Conservation (phyloP, 2,329 filamentous ascomycete genomes). For the Cordyceps tenuipes region DNA sequence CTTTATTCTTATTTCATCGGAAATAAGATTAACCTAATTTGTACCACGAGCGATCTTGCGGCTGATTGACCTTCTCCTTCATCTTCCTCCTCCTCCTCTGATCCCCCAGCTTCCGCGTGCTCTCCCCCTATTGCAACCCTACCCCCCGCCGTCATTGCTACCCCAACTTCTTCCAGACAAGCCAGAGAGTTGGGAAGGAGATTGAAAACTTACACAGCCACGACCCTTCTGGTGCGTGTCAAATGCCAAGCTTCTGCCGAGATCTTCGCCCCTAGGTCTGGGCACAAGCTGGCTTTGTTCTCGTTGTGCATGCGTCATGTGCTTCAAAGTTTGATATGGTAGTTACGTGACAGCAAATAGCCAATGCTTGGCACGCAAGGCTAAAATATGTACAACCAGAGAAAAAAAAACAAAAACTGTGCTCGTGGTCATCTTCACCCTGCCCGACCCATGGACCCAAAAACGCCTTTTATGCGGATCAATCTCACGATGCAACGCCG, state of each 20-base stretch:
- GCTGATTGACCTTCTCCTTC: background rate
- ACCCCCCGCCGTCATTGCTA: background rate
- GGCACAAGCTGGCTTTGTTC: background rate
- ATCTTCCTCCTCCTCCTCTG: no score
- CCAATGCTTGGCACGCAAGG: constrained; percentile 9
- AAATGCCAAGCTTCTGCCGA: background rate
- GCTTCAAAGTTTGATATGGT: background rate
- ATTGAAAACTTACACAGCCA: background rate
- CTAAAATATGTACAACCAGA: constrained; percentile 8
- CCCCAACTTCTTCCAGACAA: background rate
- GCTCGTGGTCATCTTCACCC: background rate
- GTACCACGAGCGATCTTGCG: background rate
- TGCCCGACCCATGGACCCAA: constrained; percentile 1
- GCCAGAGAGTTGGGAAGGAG: background rate
- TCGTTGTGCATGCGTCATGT: constrained; percentile 6
- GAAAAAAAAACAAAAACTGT: constrained; percentile 1
- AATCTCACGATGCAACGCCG: constrained; percentile 5
- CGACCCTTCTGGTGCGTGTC: background rate
- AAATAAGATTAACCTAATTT: background rate
- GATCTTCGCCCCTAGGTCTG: background rate
- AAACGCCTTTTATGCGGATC: constrained; percentile 7
- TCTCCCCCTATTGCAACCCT: background rate
- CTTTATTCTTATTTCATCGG: background rate
- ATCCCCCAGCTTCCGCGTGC: background rate
- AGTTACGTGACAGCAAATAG: constrained; percentile 6